These are phyloP conservation scores for Cadophora gregata DNA, from an alignment of 2,329 filamentous ascomycete genomes.

Conservation along the genomic window DNA sequence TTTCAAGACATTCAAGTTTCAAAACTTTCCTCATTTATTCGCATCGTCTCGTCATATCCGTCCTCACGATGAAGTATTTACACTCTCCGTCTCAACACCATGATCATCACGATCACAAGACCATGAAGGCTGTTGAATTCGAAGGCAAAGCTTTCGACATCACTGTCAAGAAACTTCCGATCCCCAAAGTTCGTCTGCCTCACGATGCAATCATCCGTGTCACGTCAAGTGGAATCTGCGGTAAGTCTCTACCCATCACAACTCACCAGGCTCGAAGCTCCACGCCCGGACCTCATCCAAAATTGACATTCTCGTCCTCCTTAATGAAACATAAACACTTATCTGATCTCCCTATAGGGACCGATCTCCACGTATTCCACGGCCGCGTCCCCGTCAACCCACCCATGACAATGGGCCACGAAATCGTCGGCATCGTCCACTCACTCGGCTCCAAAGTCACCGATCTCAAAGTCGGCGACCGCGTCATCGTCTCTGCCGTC, in stretches of 20 bases:
- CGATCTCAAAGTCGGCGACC: constrained; percentile 54
- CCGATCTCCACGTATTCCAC: constrained; percentile 58
- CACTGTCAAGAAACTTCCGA: constrained; percentile 57
- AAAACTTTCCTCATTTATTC: background rate
- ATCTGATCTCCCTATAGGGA: constrained; percentile 28
- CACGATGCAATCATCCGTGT: constrained; percentile 57
- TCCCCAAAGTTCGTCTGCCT: constrained; percentile 48
- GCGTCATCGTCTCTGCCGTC: constrained; percentile 57
- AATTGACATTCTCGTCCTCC: background rate
- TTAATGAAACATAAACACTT: background rate
- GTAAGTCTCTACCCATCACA: constrained; percentile 31
- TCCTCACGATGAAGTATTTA: constrained; percentile 5
- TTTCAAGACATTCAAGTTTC: too few species aligned
- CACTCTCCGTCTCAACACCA: constrained; percentile 6
- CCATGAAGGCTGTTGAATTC: constrained; percentile 32
- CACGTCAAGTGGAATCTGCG: constrained; percentile 56
- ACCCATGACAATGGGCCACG: constrained; percentile 52
- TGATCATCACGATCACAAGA: constrained; percentile 10
- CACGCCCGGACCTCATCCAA: background rate
- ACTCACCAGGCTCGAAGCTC: background rate
- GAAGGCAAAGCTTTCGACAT: constrained; percentile 50
- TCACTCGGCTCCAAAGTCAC: constrained; percentile 52
- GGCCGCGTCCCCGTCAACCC: constrained; percentile 46
- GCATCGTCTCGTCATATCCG: background rate
- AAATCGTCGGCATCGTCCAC: constrained; percentile 57